Percentiles rank a stretch among this genome's conserved stretches.
Evolutionary conservation across 306 rosid genomes (phyloP).

Genomic region (Abrus precatorius): DNA sequence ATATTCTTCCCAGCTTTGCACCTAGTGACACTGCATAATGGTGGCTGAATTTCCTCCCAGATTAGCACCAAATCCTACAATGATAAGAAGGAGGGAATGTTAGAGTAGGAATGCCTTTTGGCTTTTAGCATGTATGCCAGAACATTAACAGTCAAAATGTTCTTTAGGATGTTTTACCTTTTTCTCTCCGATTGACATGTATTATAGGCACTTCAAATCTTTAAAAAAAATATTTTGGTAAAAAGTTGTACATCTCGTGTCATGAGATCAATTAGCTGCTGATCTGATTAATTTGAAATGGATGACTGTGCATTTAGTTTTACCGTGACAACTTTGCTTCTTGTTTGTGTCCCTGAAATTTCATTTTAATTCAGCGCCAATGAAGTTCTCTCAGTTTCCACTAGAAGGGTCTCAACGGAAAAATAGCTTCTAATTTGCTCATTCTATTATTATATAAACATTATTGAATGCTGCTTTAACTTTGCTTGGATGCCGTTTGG

Average conservation of each 20-base stretch:
- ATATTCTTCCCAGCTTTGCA: conserved; percentile 38
- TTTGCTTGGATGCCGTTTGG: conserved; percentile 12
- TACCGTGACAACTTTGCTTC: conserved; percentile 8
- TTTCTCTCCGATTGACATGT: conserved; percentile 25
- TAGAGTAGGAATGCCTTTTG: conserved; percentile 20
- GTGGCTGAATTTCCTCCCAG: conserved; percentile 29
- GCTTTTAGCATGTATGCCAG: neutral
- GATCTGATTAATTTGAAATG: conserved; percentile 27
- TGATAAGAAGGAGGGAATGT: conserved; percentile 22
- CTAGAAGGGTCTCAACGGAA: neutral
- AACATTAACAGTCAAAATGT: conserved; percentile 14
- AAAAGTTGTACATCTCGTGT: conserved; percentile 6
- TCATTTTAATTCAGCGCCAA: neutral
- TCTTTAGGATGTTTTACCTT: neutral
- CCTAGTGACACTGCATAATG: neutral
- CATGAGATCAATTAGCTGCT: conserved; percentile 21
- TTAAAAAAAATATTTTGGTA: neutral
- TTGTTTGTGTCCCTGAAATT: conserved; percentile 30
- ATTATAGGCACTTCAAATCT: conserved; percentile 1
- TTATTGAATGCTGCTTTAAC: conserved; percentile 14
- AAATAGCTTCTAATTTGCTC: conserved; percentile 14
- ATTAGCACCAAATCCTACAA: conserved; percentile 16
- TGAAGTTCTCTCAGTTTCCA: conserved; percentile 14
- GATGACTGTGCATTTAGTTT: conserved; percentile 11
- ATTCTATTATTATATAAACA: neutral